Evolutionary conservation across 1,284 basidiomycete genomes (phyloP).

Genomic region (Blastosporella zonata): DNA sequence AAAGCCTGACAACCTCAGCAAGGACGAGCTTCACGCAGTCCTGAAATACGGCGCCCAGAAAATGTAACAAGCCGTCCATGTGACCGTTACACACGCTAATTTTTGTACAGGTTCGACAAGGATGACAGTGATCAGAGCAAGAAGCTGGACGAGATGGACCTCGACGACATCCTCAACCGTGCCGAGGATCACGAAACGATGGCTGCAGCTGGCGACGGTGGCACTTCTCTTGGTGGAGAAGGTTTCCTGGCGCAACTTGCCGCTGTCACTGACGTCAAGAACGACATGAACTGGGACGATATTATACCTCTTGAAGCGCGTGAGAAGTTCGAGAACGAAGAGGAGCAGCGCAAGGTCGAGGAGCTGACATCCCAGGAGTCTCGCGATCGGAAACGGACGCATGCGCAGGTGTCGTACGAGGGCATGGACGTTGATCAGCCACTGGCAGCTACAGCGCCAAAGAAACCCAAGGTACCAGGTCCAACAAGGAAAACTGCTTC

Average conservation of each 20-base stretch:
- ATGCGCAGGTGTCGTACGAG: conserved; percentile 86
- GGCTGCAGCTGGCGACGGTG: conserved; percentile 72
- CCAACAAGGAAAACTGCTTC: conserved; percentile 81
- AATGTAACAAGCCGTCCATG: conserved; percentile 55
- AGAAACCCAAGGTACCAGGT: conserved; percentile 69
- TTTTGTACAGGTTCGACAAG: conserved; percentile 81
- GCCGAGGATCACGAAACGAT: conserved; percentile 98
- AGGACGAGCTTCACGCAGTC: conserved; percentile 97
- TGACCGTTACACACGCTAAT: conserved; percentile 11
- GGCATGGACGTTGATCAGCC: conserved; percentile 87
- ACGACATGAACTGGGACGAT: conserved; percentile 98
- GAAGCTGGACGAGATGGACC: conserved; percentile 98
- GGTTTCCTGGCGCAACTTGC: conserved; percentile 95
- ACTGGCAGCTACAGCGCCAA: conserved; percentile 52
- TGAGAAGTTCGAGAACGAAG: conserved; percentile 82
- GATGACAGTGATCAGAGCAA: conserved; percentile 91
- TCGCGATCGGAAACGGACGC: conserved; percentile 78
- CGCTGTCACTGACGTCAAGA: conserved; percentile 96
- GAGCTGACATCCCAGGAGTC: conserved; percentile 64
- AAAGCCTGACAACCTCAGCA: conserved; percentile 89
- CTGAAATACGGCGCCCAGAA: conserved; percentile 99
- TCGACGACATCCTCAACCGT: conserved; percentile 96
- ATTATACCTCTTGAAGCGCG: conserved; percentile 96
- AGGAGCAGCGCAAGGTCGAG: conserved; percentile 69
- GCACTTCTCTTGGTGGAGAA: conserved; percentile 91